Evolutionary conservation across 768 basidiomycete genomes (phyloP), one percentile per base, ranked within the genome.

Genomic region (Clathrus columnatus): DNA sequence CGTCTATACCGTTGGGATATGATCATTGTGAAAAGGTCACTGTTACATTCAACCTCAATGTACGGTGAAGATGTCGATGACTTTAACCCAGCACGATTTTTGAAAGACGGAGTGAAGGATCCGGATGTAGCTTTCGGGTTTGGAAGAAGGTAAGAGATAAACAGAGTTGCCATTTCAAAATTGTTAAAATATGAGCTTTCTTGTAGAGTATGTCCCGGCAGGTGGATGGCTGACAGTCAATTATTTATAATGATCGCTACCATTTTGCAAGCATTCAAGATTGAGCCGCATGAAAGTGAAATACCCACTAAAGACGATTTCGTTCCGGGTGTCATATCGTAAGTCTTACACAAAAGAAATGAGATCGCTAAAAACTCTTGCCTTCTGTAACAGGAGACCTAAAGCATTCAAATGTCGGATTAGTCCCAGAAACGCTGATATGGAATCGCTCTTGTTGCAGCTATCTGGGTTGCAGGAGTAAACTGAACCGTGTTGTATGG

Each of bases 41-140:
- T 75, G 23, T 69, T 74, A n/a, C 78, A 72, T 5, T 73, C 84
- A 57, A 76, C 80, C 48, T 62, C 57, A 3, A 62, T 79, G 7
- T 85, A 73, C 63, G 43, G 53, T 16, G 74, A 76, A 0, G 68
- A 81, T 54, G 68, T 83, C 1, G 65, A 76, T 46, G 56, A 59
- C 1, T 85, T 85, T 67, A 64, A 66, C 32, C 83, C 82, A 0
- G 78, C 80, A 30, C 74, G 83, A 3, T 83, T 72, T 60, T 58
- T 82, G 48, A 63, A 60, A 46, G 57, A 54, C 26, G 23, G 24
- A 14, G 53, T 54, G 1, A 54, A 54, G 24, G 32, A 47, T 28
- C 53, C 53, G 10, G 29, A 16, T 6, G 43, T 29, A 2, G 44
- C 53, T 11, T 54, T 54, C 24, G 53, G 53, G 18, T 45, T 27